These are phyloP conservation scores for Hypoxylon perforatum DNA, from an alignment of 495 filamentous ascomycete genomes.

Conservation along the genomic window DNA sequence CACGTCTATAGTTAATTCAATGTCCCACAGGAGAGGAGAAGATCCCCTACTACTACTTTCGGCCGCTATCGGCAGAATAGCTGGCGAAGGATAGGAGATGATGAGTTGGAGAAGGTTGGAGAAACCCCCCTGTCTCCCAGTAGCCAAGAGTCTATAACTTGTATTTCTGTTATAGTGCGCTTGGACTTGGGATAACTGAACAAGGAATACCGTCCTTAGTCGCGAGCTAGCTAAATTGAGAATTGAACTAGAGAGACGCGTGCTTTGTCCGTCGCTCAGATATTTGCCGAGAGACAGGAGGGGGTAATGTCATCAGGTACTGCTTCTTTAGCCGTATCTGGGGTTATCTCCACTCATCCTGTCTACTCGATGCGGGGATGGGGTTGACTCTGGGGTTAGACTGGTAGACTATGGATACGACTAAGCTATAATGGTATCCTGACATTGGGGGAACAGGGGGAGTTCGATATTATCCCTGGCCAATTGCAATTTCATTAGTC, in stretches of 20 bases:
- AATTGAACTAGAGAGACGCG: neutral
- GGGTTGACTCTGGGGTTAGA: constrained; percentile 20
- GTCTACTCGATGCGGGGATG: constrained; percentile 22
- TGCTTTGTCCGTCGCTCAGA: neutral
- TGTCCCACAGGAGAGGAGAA: neutral
- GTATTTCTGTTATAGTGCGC: constrained; percentile 2
- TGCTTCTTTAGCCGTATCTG: constrained; percentile 33
- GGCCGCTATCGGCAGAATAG: constrained; percentile 32
- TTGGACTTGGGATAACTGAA: constrained; percentile 1
- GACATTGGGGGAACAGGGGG: neutral
- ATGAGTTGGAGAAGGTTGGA: constrained; percentile 37
- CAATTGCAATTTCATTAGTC: neutral
- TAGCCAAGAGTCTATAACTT: constrained; percentile 9
- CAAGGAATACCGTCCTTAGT: constrained; percentile 1
- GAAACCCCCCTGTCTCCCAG: constrained; percentile 8
- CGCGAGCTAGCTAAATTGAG: neutral
- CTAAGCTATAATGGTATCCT: constrained; percentile 2
- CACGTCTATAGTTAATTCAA: neutral
- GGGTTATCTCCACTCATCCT: constrained; percentile 20
- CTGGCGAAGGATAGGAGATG: constrained; percentile 7
- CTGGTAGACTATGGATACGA: neutral
- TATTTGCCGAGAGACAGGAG: constrained; percentile 30
- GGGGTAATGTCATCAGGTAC: constrained; percentile 13
- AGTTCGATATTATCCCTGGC: neutral
- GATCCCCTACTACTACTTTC: constrained; percentile 1